Evolutionary conservation across 2,329 filamentous ascomycete species (phyloP).

Genomic region (Fusarium guadeloupense): DNA sequence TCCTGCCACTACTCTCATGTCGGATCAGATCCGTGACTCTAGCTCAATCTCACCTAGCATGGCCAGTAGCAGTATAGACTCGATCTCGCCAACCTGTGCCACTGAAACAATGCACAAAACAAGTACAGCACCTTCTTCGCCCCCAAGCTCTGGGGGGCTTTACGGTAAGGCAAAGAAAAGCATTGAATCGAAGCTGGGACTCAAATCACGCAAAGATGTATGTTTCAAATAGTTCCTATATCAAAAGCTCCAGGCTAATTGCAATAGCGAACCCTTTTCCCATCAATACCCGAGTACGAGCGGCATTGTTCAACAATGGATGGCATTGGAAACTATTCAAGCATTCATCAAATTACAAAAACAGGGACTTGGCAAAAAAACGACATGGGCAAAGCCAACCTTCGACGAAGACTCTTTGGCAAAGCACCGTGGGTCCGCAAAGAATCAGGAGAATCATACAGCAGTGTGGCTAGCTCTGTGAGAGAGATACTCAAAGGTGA

Average conservation of each 20-base stretch:
- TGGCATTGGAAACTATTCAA: slow-evolving; percentile 23
- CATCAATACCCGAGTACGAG: slow-evolving; percentile 31
- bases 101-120: background rate
- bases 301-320: slow-evolving; percentile 14
- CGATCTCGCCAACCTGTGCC: slow-evolving; percentile 15
- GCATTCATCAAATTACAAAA: slow-evolving; percentile 34
- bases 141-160: background rate
- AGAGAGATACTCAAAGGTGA: slow-evolving; percentile 51
- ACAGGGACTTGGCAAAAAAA: slow-evolving; percentile 46
- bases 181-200: slow-evolving; percentile 37
- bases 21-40: slow-evolving; percentile 15
- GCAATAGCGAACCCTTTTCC: slow-evolving; percentile 3
- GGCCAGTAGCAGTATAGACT: slow-evolving; percentile 6
- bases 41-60: slow-evolving; percentile 4
- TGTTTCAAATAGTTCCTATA: background rate
- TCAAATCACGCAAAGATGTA: slow-evolving; percentile 27
- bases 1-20: slow-evolving; percentile 24
- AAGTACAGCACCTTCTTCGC: background rate
- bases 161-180: slow-evolving; percentile 39
- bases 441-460: slow-evolving; percentile 50
- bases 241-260: slow-evolving; percentile 2
- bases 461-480: slow-evolving; percentile 54
- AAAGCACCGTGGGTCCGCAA: slow-evolving; percentile 54
- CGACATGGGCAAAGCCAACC: slow-evolving; percentile 41
- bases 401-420: slow-evolving; percentile 52